phyloP scores from a whole-genome alignment of 768 basidiomycete genomes.

The Clathrus columnatus region DNA sequence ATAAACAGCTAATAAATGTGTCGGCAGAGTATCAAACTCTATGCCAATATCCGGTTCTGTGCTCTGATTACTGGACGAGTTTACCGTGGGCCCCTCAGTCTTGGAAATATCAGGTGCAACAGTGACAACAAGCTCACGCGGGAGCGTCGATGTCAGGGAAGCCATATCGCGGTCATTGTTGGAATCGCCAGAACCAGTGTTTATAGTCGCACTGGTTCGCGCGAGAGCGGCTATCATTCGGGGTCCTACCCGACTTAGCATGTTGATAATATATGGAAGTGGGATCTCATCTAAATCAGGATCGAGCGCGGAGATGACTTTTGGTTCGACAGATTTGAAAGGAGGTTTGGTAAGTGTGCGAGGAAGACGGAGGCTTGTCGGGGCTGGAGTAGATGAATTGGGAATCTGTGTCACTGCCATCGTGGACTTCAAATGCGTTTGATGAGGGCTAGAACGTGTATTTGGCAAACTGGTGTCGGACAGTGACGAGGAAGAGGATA shows the following conservation, averaged over 20 bases:
- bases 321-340: slow-evolving; percentile 46
- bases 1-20: slow-evolving; percentile 49
- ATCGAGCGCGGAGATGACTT: slow-evolving; percentile 45
- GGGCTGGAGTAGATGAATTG: background rate
- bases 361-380: slow-evolving; percentile 34
- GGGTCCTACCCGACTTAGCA: slow-evolving; percentile 37
- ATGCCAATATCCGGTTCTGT: background rate
- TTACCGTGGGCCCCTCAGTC: background rate
- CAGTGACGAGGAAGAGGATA: background rate
- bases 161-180: slow-evolving; percentile 1
- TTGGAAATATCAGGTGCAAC: slow-evolving; percentile 20
- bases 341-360: slow-evolving; percentile 57
- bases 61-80: background rate
- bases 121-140: slow-evolving; percentile 34
- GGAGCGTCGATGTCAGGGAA: slow-evolving; percentile 23
- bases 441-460: background rate
- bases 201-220: background rate
- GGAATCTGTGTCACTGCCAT: background rate
- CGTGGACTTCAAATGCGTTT: background rate
- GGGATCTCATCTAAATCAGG: slow-evolving; percentile 43
- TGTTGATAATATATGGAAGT: slow-evolving; percentile 52
- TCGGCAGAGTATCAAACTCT: slow-evolving; percentile 29
- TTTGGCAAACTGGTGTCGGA: background rate
- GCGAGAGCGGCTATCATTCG: background rate
- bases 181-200: background rate